phyloP scores from a whole-genome alignment of 306 rosid genomes.

The Cicer yamashitae region DNA sequence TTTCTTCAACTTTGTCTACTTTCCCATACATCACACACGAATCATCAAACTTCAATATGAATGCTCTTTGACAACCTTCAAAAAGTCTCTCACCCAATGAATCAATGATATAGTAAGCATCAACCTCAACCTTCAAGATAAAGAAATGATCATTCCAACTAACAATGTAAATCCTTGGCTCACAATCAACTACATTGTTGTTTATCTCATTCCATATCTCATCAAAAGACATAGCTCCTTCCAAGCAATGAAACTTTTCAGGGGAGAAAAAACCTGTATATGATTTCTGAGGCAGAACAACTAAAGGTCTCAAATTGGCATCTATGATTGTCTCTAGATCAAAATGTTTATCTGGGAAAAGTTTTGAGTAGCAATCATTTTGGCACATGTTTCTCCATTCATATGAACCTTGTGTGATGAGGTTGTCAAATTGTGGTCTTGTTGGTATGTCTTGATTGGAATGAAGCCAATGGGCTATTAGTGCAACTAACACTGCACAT shows the following conservation, averaged over 20 bases:
- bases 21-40: conserved; percentile 55
- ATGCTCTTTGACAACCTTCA: conserved; percentile 71
- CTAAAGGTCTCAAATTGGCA: conserved; percentile 65
- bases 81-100: conserved; percentile 73
- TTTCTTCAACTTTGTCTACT: conserved; percentile 20
- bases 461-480: conserved; percentile 90
- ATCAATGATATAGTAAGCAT: conserved; percentile 74
- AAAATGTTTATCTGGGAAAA: conserved; percentile 73
- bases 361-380: conserved; percentile 46
- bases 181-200: conserved; percentile 19
- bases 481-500: conserved; percentile 67
- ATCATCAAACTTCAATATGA: conserved; percentile 68
- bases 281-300: conserved; percentile 55
- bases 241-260: conserved; percentile 68
- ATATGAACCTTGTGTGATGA: conserved; percentile 68
- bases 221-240: conserved; percentile 76
- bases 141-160: conserved; percentile 95
- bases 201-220: conserved; percentile 69
- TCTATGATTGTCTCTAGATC: conserved; percentile 75
- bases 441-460: conserved; percentile 60
- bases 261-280: conserved; percentile 81
- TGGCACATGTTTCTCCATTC: conserved; percentile 75
- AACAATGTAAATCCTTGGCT: conserved; percentile 69
- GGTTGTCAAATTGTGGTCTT: conserved; percentile 58
- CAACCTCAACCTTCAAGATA: conserved; percentile 65